Base-by-base conservation (phyloP, 2,329 filamentous ascomycete species). In the Aspergillus sp. region DNA sequence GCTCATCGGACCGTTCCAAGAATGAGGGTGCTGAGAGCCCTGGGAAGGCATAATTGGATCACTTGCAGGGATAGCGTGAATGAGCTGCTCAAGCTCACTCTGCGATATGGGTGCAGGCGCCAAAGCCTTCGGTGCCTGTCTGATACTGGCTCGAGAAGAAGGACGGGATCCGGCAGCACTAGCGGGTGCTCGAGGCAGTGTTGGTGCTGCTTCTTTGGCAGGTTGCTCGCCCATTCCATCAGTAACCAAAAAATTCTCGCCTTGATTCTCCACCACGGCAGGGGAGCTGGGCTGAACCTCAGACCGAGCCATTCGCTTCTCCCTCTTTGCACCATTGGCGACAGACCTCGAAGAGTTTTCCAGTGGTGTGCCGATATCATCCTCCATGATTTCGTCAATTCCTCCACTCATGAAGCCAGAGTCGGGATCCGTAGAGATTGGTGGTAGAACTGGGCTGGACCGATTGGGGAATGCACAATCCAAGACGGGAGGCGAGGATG, bases 321-420 rank as follows among this genome's bases (percentile, higher is more conserved):
- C 46, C 2, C 48, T 50, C 28, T 44, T 26, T n/a, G 42, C 36
- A 12, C 49, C 51, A 26, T 57, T 57, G 5, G 53, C 48, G 1
- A 46, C 40, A 12, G 46, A 43, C n/a, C 48, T 53, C 35, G 49
- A 47, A 26, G 44, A 47, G 26, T 59, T 54, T 12, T 59, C 60
- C n/a, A 56, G 43, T 5, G 61, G 58, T 1, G 59, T 61, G 7
- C 45, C 51, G 6, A 56, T 52, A 36, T 81, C 76, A 26, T 87
- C 81, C 32, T 84, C 84, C 46, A 88, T 79, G 5, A 83, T 73
- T 27, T 85, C 82, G n/a, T 85, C 78, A 11, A 85, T 64, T 6
- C 82, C 79, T n/a, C 85, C 86, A 60, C 87, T 93, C 78, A 90
- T 87, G 58, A 94, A 94, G 1, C 87, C 88, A 10, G 88, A 90